Base-by-base conservation (phyloP, 1,284 basidiomycete genomes). In the Ganoderma meredithae region DNA sequence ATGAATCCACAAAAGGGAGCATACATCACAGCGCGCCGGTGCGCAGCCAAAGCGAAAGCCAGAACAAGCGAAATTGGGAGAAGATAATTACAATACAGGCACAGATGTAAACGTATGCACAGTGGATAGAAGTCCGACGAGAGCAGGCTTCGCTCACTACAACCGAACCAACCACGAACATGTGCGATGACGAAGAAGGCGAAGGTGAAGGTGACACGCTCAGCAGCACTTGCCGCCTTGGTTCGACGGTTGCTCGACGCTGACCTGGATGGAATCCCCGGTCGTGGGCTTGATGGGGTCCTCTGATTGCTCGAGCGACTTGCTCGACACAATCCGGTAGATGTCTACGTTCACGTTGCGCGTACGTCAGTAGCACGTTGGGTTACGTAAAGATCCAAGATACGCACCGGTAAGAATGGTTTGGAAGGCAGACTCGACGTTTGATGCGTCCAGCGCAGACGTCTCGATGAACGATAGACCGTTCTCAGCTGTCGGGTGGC, bases 361-460 rank as follows among this genome's bases (percentile, higher is more conserved):
- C 6, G 15, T 4, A 15, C 40, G 56, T 49, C 22, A 49, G 47
- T 49, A 22, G 47, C 47, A 49, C 12, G 8, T 49, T 49, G 8
- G 12, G 25, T 49, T 49, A 8, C 17, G 31, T 15, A 2, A 59
- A 17, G 1, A 44, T n/a, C 68, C 44, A 4, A 76, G 60, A 62
- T 22, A 82, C 89, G 71, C 66, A 96, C 96, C 96, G 65, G 95
- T 94, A 70, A 99, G 87, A 79, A 98, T 99, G 76, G 92, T 97
- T 83, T 99, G 96, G 91, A 99, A 99, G 64, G 97, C 96, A 65
- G 88, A 83, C 83, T 99, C 97, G 81, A 99, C 98, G 83, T 99
- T 99, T 64, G 95, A 96, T 74, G 97, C 96, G 88, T 99, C 97
- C 87, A 99, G 91, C 81, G 98, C 97, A 76, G 98, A 99, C 70